A percentile compares a stretch with the other conserved stretches of the same genome.
phyloP scores from a whole-genome alignment of 176 grass and related monocot genomes.

The Leersia perrieri region DNA sequence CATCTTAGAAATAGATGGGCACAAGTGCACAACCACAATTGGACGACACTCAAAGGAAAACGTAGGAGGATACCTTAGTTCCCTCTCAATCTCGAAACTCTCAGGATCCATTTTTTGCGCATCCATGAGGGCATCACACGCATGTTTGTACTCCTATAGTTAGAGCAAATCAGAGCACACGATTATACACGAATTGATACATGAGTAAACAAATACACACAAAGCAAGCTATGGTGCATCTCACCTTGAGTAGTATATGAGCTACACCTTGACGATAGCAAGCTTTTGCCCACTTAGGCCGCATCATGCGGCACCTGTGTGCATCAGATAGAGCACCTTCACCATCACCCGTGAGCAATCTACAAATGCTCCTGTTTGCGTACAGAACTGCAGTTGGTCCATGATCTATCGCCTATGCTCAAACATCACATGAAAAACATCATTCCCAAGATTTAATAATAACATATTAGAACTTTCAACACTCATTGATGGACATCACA shows the following conservation, averaged over 20 bases:
- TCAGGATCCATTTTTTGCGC: slow-evolving; percentile 25
- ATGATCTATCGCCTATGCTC: slow-evolving; percentile 13
- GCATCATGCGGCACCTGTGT: slow-evolving; percentile 26
- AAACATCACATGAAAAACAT: no score
- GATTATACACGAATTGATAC: not conserved
- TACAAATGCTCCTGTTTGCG: slow-evolving; percentile 54
- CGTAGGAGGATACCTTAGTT: not conserved
- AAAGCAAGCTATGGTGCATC: not conserved
- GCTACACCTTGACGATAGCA: slow-evolving; percentile 20
- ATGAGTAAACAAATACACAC: no score
- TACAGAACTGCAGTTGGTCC: slow-evolving; percentile 23
- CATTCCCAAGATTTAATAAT: no score
- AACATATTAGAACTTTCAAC: no score
- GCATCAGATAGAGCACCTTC: slow-evolving; percentile 38
- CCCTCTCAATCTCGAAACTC: slow-evolving; percentile 25
- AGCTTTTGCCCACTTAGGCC: slow-evolving; percentile 23
- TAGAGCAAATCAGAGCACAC: not conserved
- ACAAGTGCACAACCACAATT: not conserved
- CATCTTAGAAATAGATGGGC: no score
- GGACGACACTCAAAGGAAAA: not conserved
- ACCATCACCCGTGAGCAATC: slow-evolving; percentile 40
- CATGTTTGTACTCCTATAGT: slow-evolving; percentile 23
- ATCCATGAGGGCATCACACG: slow-evolving; percentile 30
- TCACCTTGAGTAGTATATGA: slow-evolving; percentile 25
- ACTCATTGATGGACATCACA: no score